Base-by-base conservation (phyloP, 495 filamentous ascomycete species). In the Cercophora newfieldiana region DNA sequence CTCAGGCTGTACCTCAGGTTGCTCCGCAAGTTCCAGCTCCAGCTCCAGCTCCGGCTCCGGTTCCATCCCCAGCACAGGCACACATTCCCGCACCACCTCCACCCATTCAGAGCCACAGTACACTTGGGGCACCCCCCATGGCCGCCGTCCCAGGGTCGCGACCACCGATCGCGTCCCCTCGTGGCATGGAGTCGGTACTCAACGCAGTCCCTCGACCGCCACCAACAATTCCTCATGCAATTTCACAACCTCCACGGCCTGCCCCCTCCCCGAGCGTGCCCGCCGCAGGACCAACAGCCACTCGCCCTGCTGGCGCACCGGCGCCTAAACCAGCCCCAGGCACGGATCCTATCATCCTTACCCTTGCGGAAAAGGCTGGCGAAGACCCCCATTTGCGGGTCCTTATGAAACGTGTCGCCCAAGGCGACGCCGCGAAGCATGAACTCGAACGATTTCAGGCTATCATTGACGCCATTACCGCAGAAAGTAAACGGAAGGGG, bases 391-490 rank as follows among this genome's bases (percentile, higher is more conserved):
- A 93, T 55, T 82, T 99, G n/a, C 94, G 97, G 70, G 88, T 89
- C n/a, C 83, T 99, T 12, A 99, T 99, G 96, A 90, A 92, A 71
- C 88, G 94, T 14, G 96, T 99, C 8, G 96, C 96, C 4, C 88
- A 90, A 25, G 95, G 93, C 22, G 87, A 92, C 64, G 96, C 96
- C 2, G 85, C 86, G 2, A 86, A 87, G 58, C 84, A 89, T 31
- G 92, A 98, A 69, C 83, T 99, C 16, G 89, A 89, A 64, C 85
- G 88, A 65, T 99, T 99, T 72, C 96, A 99, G 74, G 81, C 83
- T 55, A 94, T 98, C 61, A 98, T 99, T 66, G 91, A 97, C 71
- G 90, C 93, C 59, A 87, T 99, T 31, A 94, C 92, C 48, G 83
- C 72, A 4, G 81, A 84, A 60, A 80, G 77, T 65, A 81, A 79